phyloP scores from a whole-genome alignment of 1,139 yeast genomes.

The Yamadazyma conglobata region DNA sequence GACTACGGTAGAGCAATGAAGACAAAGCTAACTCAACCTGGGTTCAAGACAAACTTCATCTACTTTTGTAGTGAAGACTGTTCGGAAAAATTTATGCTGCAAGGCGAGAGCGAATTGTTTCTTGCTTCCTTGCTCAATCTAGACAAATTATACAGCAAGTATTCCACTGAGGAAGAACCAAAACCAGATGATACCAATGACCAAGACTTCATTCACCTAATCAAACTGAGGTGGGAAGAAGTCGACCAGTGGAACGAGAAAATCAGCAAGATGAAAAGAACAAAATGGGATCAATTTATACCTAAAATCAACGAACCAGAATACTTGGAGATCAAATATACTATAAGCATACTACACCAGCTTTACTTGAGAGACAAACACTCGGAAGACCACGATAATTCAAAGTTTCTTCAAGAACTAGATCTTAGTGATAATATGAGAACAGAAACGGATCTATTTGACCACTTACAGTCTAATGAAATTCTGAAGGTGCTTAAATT shows the following conservation, averaged over 20 bases:
- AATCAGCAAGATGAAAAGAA: constrained; percentile 22
- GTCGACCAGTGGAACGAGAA: constrained; percentile 37
- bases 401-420: constrained; percentile 11
- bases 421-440: constrained; percentile 10
- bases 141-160: constrained; percentile 18
- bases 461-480: constrained; percentile 55
- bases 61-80: constrained; percentile 59
- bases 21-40: constrained; percentile 20
- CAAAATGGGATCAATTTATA: constrained; percentile 25
- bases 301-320: constrained; percentile 37
- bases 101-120: constrained; percentile 22
- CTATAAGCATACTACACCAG: constrained; percentile 29
- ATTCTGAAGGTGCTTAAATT: constrained; percentile 43
- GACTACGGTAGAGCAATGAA: constrained; percentile 49
- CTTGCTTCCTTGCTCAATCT: constrained; percentile 23
- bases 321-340: constrained; percentile 37
- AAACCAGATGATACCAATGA: constrained; percentile 5
- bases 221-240: constrained; percentile 25
- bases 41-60: constrained; percentile 13
- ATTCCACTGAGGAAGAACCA: constrained; percentile 5
- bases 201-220: constrained; percentile 15
- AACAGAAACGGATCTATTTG: constrained; percentile 32
- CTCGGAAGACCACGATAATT: not conserved
- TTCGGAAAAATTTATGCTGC: constrained; percentile 25
- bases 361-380: constrained; percentile 13